Base-by-base conservation (phyloP, 1,139 yeast genomes). In the Pneumocystis murina region DNA sequence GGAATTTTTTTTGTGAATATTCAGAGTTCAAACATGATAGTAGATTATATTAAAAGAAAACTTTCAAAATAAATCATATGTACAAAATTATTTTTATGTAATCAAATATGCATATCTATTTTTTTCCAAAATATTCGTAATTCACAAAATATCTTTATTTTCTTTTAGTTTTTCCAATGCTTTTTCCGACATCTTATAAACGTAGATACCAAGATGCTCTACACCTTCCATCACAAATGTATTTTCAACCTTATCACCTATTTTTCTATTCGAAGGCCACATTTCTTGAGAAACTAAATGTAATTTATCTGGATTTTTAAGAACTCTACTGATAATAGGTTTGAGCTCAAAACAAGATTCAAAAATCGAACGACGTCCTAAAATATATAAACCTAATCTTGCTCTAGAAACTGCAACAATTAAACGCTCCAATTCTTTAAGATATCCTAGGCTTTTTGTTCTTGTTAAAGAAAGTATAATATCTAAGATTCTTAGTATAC, bases 1-100 rank as follows among this genome's bases (percentile, higher is more conserved):
- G 77, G 82, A 67, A 82, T 81, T 71, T 87, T 87, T 69, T 92
- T 92, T 72, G 87, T 86, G 7, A 48, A 48, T 48, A 48, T 48
- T 48, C 55, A 48, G 10, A 33, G 55, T 6, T 48, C 55, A 48
- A 48, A 24, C 17, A 48, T 48, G 55, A 30, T 48, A 48, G 55
- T 48, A 48, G 55, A 48, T 14, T 48, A 48, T 48, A 48, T 48
- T 24, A 48, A 48, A 48, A 48, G 17, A n/a, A 48, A 48, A 16
- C 24, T 48, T 48, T 48, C 55, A 48, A 48, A 48, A 17, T 41
- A 58, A 41, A 35, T 35, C 17, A 55, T 57, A 57, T 20, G n/a
- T 28, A 2, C 33, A 48, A 17, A 40, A 35, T 17, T 20, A n/a
- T 61, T 24, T 24, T 24, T 20, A 58, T 33, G 36, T 24, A 43